Conservation (phyloP, 805 yeast genomes). For the Lachancea meyersii region DNA sequence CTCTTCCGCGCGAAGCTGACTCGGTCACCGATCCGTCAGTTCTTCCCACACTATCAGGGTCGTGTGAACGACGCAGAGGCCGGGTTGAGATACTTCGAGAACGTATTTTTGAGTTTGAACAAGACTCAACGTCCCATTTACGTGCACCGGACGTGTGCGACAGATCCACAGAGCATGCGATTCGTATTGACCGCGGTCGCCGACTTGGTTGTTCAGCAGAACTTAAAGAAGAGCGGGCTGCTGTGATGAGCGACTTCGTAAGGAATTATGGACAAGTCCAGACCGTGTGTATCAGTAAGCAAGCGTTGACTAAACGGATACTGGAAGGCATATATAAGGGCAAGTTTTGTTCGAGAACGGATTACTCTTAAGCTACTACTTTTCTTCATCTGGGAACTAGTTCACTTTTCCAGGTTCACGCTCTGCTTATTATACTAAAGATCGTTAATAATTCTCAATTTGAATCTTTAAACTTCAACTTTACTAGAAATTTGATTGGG, state of each 20-base stretch:
- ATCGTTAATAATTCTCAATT: too few relatives aligned
- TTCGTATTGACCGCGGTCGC: constrained; percentile 90
- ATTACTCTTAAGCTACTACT: too few relatives aligned
- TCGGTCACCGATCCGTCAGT: constrained; percentile 57
- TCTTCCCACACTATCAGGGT: constrained; percentile 76
- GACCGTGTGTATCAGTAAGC: constrained; percentile 2
- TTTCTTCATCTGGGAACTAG: too few relatives aligned
- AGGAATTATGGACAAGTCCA: too few relatives aligned
- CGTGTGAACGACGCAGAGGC: constrained; percentile 55
- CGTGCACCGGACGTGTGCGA: constrained; percentile 91
- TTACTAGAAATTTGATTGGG: too few relatives aligned
- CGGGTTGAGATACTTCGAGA: constrained; percentile 67
- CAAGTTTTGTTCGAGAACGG: too few relatives aligned
- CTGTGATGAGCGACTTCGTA: constrained; percentile 38
- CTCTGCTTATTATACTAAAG: too few relatives aligned
- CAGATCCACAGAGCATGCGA: constrained; percentile 82
- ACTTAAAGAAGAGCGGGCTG: constrained; percentile 70
- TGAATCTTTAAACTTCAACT: too few relatives aligned
- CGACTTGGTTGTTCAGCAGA: constrained; percentile 81
- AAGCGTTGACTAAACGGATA: background rate
- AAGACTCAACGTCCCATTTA: constrained; percentile 67
- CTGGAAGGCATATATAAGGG: background rate
- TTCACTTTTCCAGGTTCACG: too few relatives aligned
- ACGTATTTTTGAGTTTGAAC: constrained; percentile 57
- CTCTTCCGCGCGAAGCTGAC: constrained; percentile 65